Evolutionary conservation across 2,329 filamentous ascomycete genomes (phyloP).

Genomic region (Fusarium temperatum): DNA sequence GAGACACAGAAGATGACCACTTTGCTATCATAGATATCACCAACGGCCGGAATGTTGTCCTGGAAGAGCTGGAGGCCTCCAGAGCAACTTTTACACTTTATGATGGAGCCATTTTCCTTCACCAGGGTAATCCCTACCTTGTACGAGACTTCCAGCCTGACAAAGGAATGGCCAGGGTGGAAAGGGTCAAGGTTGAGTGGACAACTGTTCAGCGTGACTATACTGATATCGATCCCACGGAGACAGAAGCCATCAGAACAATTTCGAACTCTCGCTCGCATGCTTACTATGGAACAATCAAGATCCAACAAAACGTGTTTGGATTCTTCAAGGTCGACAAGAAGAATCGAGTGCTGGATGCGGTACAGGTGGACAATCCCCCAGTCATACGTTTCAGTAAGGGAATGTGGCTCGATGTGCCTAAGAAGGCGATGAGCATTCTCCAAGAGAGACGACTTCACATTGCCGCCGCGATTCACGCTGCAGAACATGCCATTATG

Average conservation of each 20-base stretch:
- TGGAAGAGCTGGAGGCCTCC: slow-evolving; percentile 95
- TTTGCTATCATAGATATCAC: slow-evolving; percentile 94
- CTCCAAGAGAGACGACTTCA: slow-evolving; percentile 78
- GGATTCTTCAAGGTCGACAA: slow-evolving; percentile 98
- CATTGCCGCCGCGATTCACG: slow-evolving; percentile 89
- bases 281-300: slow-evolving; percentile 87
- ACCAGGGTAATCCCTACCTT: slow-evolving; percentile 93
- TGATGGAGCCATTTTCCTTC: slow-evolving; percentile 95
- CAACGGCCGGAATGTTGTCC: slow-evolving; percentile 80
- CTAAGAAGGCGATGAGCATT: slow-evolving; percentile 79
- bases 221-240: slow-evolving; percentile 92
- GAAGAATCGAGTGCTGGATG: slow-evolving; percentile 85
- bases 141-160: slow-evolving; percentile 89
- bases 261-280: slow-evolving; percentile 70
- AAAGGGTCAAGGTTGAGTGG: slow-evolving; percentile 92
- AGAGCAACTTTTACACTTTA: slow-evolving; percentile 97
- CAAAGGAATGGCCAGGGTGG: slow-evolving; percentile 83
- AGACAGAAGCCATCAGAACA: slow-evolving; percentile 85
- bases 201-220: slow-evolving; percentile 92
- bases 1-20: slow-evolving; percentile 88
- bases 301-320: slow-evolving; percentile 88
- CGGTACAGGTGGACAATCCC: slow-evolving; percentile 91
- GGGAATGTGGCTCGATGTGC: slow-evolving; percentile 96
- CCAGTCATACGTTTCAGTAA: slow-evolving; percentile 86
- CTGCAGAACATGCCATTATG: slow-evolving; percentile 90